Evolutionary conservation across 164 flowering plant species (phyloP).

Genomic region (Akebia trifoliata): DNA sequence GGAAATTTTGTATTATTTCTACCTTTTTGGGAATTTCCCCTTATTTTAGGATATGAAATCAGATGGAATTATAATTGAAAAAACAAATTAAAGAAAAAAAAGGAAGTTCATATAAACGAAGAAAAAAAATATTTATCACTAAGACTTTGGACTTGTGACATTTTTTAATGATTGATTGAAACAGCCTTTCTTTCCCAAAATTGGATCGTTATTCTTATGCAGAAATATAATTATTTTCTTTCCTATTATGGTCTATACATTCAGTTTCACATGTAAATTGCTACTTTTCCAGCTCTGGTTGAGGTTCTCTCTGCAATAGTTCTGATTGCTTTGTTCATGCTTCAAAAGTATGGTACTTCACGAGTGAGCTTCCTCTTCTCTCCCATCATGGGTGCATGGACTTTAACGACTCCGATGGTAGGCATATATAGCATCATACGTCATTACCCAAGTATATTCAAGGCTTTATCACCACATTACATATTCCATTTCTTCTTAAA

Average conservation of each 20-base stretch:
- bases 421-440: slow-evolving; percentile 64
- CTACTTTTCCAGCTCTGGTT: slow-evolving; percentile 49
- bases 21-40: too few species aligned
- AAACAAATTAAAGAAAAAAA: neutral
- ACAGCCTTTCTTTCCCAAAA: neutral
- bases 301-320: slow-evolving; percentile 60
- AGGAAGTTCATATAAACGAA: neutral
- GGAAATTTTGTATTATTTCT: too few species aligned
- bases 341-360: slow-evolving; percentile 78
- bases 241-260: neutral
- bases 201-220: neutral
- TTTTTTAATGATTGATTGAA: slow-evolving; percentile 3
- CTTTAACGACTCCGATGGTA: slow-evolving; percentile 62
- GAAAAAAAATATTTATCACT: too few species aligned
- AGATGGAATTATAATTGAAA: neutral
- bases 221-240: neutral
- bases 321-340: slow-evolving; percentile 53
- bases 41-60: too few species aligned
- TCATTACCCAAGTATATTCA: slow-evolving; percentile 69
- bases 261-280: neutral
- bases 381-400: slow-evolving; percentile 85
- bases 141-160: neutral
- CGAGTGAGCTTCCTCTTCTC: slow-evolving; percentile 80
- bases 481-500: slow-evolving; percentile 48
- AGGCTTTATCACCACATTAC: slow-evolving; percentile 77